These are phyloP conservation scores for Aspergillus nanangensis DNA, from an alignment of 495 filamentous ascomycete genomes.

Conservation along the genomic window DNA sequence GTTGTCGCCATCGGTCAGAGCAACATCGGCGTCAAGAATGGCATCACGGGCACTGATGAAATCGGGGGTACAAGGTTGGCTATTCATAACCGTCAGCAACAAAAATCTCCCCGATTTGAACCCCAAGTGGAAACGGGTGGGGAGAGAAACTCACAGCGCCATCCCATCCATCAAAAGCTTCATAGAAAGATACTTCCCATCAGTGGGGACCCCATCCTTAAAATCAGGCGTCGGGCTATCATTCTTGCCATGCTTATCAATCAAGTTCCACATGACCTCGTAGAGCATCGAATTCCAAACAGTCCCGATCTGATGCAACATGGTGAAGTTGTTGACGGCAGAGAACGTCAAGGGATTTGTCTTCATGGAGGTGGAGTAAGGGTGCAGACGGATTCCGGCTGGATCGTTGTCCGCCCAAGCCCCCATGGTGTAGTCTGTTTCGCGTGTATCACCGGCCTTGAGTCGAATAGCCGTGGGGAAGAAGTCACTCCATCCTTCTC, in stretches of 20 bases:
- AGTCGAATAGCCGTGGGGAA: constrained; percentile 47
- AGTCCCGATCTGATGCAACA: constrained; percentile 40
- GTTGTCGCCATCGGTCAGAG: constrained; percentile 47
- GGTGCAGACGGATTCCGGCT: constrained; percentile 41
- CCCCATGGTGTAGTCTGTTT: constrained; percentile 38
- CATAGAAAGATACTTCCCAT: constrained; percentile 45
- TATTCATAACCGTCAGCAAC: too few relatives aligned
- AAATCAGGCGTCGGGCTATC: constrained; percentile 23
- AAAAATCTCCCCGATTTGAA: too few relatives aligned
- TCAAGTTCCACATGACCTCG: constrained; percentile 39
- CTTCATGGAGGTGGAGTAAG: constrained; percentile 44
- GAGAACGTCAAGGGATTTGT: constrained; percentile 43
- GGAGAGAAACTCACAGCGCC: constrained; percentile 27
- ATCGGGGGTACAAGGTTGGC: constrained; percentile 48
- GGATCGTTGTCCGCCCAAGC: constrained; percentile 37
- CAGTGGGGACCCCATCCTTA: constrained; percentile 17
- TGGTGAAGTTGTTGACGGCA: constrained; percentile 1
- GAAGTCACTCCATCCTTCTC: constrained; percentile 54
- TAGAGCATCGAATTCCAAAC: constrained; percentile 50
- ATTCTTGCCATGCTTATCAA: constrained; percentile 30
- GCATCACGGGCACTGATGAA: constrained; percentile 47
- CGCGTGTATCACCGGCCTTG: constrained; percentile 40
- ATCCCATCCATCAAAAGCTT: constrained; percentile 50
- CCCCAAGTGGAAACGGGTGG: too few relatives aligned
- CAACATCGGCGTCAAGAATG: constrained; percentile 48